Evolutionary conservation across 768 basidiomycete species (phyloP).

Genomic region (Pholiota conissans): DNA sequence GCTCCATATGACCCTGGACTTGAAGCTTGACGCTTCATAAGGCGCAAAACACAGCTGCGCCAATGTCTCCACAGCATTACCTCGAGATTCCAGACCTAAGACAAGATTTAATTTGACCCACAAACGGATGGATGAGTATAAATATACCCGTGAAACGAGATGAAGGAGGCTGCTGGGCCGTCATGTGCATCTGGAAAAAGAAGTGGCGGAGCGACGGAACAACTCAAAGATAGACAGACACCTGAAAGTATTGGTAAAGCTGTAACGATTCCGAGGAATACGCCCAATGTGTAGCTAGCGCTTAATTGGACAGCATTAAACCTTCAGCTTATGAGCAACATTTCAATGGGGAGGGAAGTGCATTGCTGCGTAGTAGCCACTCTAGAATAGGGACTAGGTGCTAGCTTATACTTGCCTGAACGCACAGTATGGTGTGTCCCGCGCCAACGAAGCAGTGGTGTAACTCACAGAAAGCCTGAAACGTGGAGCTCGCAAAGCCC

Average conservation of each 20-base stretch:
- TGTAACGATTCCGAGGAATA: not conserved
- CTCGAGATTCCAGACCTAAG: not conserved
- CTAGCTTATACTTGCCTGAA: not conserved
- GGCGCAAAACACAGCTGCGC: too few relatives aligned
- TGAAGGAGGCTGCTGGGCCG: not conserved
- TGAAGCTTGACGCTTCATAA: not conserved
- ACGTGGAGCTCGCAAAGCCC: constrained; percentile 9
- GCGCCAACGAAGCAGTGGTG: not conserved
- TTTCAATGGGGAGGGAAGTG: not conserved
- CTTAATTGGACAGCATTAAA: not conserved
- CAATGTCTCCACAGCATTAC: not conserved
- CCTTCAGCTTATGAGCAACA: not conserved
- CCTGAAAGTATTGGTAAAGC: not conserved
- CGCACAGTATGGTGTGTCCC: not conserved
- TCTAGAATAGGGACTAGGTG: not conserved
- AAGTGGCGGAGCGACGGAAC: not conserved
- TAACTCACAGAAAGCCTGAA: not conserved
- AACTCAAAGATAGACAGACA: constrained; percentile 2
- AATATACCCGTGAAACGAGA: not conserved
- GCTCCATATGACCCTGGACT: not conserved
- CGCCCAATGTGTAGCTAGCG: too few relatives aligned
- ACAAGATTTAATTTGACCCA: not conserved
- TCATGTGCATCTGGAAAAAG: not conserved
- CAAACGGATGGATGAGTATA: not conserved
- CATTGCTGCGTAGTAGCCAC: not conserved